Base-by-base conservation (phyloP, 148 eudicot species). In the Vaccinium myrtillus region DNA sequence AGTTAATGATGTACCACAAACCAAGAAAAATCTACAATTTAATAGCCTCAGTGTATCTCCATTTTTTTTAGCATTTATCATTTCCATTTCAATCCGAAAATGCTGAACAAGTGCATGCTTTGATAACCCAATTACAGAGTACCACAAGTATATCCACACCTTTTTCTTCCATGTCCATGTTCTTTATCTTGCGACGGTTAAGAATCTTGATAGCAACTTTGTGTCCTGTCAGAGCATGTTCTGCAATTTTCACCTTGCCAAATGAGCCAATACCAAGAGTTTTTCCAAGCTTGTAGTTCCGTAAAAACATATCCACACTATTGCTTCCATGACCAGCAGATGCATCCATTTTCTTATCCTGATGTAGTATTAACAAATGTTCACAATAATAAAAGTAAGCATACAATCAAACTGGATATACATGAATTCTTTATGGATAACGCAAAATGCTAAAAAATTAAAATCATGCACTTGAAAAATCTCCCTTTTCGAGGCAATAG, bases 241-340 rank as follows among this genome's bases (percentile, higher is more conserved):
- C 98, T 25, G 99, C 99, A 82, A 96, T 91, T 90, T 95, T 95
- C 80, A 95, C 98, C 87, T 95, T 95, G 18, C 99, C 97, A 88
- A 96, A 96, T 10, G 99, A 96, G 54, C 99, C 99, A 89, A 96
- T 96, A 1, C 99, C 99, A 79, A 96, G 95, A 50, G 98, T 96
- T 88, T 94, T 96, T 84, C 98, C 98, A 82, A 96, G 93, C 85
- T 90, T 93, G 89, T 96, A 96, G 86, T 94, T 96, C 71, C 91
- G 89, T 46, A 93, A 87, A 81, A 86, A 91, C 11, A 89, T 86
- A 74, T 96, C 99, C 51, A 85, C 89, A 46, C 91, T 85, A 39
- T 83, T 81, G 49, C 89, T 89, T 25, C 94, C 93, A 85, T 92
- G 91, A 69, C 89, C 85, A 54, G 85, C 50, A 27, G 91, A 83